These are phyloP conservation scores for Hypomontagnella submonticulosa DNA, from an alignment of 495 filamentous ascomycete genomes.

Conservation along the genomic window DNA sequence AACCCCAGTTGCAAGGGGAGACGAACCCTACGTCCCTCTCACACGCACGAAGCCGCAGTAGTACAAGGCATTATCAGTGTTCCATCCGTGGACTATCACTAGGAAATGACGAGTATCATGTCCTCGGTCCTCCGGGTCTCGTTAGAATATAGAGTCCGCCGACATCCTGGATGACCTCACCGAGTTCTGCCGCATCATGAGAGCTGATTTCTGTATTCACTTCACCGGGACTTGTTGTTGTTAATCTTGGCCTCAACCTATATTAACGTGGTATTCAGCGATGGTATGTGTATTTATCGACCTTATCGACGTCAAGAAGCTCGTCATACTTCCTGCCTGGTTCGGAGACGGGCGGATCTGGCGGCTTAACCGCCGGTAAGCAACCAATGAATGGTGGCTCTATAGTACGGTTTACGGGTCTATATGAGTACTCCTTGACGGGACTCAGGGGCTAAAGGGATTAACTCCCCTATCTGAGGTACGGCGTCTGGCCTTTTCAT, in stretches of 20 bases:
- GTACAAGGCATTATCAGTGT: conserved; percentile 30
- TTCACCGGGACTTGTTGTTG: background rate
- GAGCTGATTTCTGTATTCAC: conserved; percentile 31
- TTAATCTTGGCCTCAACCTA: conserved; percentile 22
- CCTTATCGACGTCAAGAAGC: conserved; percentile 27
- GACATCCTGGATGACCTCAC: background rate
- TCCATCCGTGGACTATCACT: conserved; percentile 10
- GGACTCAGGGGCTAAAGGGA: too few species aligned
- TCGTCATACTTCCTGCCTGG: conserved; percentile 3
- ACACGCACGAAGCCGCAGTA: conserved; percentile 26
- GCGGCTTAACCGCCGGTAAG: conserved; percentile 16
- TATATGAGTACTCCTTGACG: too few species aligned
- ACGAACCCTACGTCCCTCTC: conserved; percentile 4
- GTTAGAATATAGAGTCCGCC: background rate
- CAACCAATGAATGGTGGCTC: too few species aligned
- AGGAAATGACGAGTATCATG: conserved; percentile 17
- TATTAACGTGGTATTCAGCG: conserved; percentile 13
- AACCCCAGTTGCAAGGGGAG: background rate
- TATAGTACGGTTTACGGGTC: too few species aligned
- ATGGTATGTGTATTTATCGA: conserved; percentile 3
- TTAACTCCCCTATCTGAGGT: too few species aligned
- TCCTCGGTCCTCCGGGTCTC: conserved; percentile 22
- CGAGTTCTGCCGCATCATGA: conserved; percentile 7
- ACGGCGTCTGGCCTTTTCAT: too few species aligned
- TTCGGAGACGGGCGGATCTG: background rate